Evolutionary conservation across 148 eudicot species (phyloP), one percentile per base, ranked within the genome.

Genomic region (Oxyria digyna): DNA sequence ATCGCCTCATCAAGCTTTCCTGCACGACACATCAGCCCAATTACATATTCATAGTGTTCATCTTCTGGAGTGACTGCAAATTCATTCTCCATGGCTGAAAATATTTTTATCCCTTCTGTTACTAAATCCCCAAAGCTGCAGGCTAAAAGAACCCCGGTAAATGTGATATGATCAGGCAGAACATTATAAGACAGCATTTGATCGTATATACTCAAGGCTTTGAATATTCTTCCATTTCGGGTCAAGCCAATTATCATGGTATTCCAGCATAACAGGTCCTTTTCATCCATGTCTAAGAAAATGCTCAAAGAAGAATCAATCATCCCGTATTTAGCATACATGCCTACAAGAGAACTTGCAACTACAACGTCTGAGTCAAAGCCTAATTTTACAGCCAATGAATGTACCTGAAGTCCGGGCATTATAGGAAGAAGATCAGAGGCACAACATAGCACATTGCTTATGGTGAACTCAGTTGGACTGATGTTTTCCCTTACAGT

Each of bases 241-340:
- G 87, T 62, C 73, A 88, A 72, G 18, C 87, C 97, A 21, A 74
- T 68, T 43, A 91, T 85, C 86, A 91, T 79, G 42, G 82, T 75
- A 74, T 91, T 91, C 96, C 92, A 87, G 45, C 84, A 76, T 76
- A 85, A 79, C 75, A 91, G 76, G 72, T 91, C 97, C 71, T 69
- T 85, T 13, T 12, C 48, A 69, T 37, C 68, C 70, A 84, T 79
- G 21, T 73, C 32, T 35, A 43, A 31, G 68, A 91, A 91, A 15
- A 85, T 72, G 1, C 46, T 76, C 35, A 72, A 48, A 12, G 96
- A 84, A 77, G 70, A 76, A 50, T 85, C 87, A 35, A 85, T 73
- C 33, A 78, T 73, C 43, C 96, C 97, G 69, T 78, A 83, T 77
- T 83, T 88, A 50, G 82, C 71, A 75, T 88, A 91, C 96, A 88